Evolutionary conservation across 257 asterid genomes (phyloP).

Genomic region (Solanum chilense): DNA sequence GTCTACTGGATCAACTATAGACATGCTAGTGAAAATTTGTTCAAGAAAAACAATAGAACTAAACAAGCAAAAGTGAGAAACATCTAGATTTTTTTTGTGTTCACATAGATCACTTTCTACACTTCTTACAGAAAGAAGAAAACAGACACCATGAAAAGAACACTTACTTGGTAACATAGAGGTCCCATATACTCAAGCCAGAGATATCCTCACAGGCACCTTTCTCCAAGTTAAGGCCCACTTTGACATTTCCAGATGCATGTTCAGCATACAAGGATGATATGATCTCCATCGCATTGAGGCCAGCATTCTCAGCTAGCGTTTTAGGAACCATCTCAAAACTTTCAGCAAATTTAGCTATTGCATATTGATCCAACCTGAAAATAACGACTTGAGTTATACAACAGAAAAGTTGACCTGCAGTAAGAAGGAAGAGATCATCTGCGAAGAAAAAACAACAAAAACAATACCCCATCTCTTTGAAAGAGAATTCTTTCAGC

Average conservation of each 20-base stretch:
- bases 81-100: background rate
- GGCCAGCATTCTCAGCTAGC: slow-evolving; percentile 96
- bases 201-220: slow-evolving; percentile 75
- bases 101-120: background rate
- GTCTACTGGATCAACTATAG: background rate
- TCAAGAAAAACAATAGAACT: background rate
- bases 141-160: background rate
- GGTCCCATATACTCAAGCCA: slow-evolving; percentile 64
- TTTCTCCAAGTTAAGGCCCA: slow-evolving; percentile 81
- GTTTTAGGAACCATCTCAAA: slow-evolving; percentile 94
- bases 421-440: background rate
- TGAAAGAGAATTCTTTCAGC: slow-evolving; percentile 82
- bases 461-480: slow-evolving; percentile 77
- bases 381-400: background rate
- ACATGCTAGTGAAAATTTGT: background rate
- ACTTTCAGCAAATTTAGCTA: slow-evolving; percentile 93
- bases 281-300: slow-evolving; percentile 83
- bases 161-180: slow-evolving; percentile 70
- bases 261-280: slow-evolving; percentile 88
- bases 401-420: background rate
- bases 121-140: background rate
- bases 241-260: slow-evolving; percentile 69
- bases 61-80: background rate
- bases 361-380: slow-evolving; percentile 96
- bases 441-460: background rate